Percentiles rank a stretch among this genome's conserved stretches.
Conservation (phyloP, 108 stramenopile genomes). For the Skeletonema costatum region DNA sequence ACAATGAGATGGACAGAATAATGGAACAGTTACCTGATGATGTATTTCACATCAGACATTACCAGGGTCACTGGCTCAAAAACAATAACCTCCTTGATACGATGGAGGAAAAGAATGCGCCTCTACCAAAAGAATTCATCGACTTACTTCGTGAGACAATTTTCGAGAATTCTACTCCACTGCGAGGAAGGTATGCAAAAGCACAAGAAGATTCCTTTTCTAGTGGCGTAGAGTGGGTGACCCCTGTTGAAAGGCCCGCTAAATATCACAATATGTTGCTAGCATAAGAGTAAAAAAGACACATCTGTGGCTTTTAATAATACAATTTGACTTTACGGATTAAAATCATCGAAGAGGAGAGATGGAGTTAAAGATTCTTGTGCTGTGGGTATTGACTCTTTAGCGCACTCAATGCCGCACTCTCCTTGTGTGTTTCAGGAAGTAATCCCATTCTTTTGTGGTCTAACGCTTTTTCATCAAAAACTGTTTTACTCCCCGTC, state of each 20-base stretch:
- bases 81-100: conserved; percentile 36
- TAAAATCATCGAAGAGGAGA: background rate
- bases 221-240: conserved; percentile 38
- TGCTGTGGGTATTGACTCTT: conserved; percentile 41
- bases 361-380: conserved; percentile 36
- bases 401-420: conserved; percentile 38
- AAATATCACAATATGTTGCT: conserved; percentile 20
- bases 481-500: conserved; percentile 34
- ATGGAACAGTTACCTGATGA: conserved; percentile 49
- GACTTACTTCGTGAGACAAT: conserved; percentile 23
- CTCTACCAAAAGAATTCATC: conserved; percentile 19
- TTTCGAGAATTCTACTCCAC: background rate
- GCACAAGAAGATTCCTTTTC: conserved; percentile 15
- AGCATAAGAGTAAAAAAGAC: background rate
- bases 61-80: conserved; percentile 47
- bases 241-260: conserved; percentile 28
- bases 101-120: conserved; percentile 37
- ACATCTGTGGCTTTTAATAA: background rate
- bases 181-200: conserved; percentile 3
- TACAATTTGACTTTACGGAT: background rate
- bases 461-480: conserved; percentile 26
- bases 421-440: conserved; percentile 43
- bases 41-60: conserved; percentile 44
- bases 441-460: conserved; percentile 32
- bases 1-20: conserved; percentile 41